phyloP scores from a whole-genome alignment of 2,329 filamentous ascomycete species.

The Colletotrichum truncatum region DNA sequence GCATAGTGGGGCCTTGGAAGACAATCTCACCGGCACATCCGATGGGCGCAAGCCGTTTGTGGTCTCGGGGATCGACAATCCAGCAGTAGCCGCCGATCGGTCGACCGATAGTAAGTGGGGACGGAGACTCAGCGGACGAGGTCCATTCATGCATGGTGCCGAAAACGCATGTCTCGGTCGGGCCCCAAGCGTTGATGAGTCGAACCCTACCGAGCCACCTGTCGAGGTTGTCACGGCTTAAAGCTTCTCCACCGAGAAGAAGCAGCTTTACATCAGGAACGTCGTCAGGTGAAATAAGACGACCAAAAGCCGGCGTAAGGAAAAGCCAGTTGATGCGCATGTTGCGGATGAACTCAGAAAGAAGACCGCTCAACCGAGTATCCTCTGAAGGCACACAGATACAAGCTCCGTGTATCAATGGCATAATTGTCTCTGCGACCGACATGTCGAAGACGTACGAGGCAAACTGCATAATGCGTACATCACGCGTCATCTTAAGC shows the following conservation, averaged over 20 bases:
- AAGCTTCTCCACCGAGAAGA: slow-evolving; percentile 36
- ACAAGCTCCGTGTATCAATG: slow-evolving; percentile 9
- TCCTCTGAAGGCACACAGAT: slow-evolving; percentile 35
- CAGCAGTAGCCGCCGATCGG: too few relatives aligned
- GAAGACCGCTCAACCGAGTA: slow-evolving; percentile 41
- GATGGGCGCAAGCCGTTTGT: not conserved
- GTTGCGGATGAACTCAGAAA: not conserved
- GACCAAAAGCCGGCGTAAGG: slow-evolving; percentile 23
- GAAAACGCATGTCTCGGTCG: slow-evolving; percentile 33
- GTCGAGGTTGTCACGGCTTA: slow-evolving; percentile 31
- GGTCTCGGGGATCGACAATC: slow-evolving; percentile 35
- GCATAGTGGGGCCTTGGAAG: not conserved
- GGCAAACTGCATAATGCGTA: slow-evolving; percentile 44
- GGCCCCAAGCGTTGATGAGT: slow-evolving; percentile 37
- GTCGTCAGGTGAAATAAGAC: slow-evolving; percentile 7
- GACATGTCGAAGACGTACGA: slow-evolving; percentile 47
- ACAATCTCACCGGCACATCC: slow-evolving; percentile 7
- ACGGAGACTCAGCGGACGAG: not conserved
- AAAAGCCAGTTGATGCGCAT: slow-evolving; percentile 4
- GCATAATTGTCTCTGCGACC: slow-evolving; percentile 28
- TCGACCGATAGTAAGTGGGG: not conserved
- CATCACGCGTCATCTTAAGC: too few relatives aligned
- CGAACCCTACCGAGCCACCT: slow-evolving; percentile 31
- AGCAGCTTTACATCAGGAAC: slow-evolving; percentile 43
- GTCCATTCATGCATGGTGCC: not conserved